These are phyloP conservation scores for Lachancea kluyveri DNA, from an alignment of 805 yeast species.

Conservation along the genomic window DNA sequence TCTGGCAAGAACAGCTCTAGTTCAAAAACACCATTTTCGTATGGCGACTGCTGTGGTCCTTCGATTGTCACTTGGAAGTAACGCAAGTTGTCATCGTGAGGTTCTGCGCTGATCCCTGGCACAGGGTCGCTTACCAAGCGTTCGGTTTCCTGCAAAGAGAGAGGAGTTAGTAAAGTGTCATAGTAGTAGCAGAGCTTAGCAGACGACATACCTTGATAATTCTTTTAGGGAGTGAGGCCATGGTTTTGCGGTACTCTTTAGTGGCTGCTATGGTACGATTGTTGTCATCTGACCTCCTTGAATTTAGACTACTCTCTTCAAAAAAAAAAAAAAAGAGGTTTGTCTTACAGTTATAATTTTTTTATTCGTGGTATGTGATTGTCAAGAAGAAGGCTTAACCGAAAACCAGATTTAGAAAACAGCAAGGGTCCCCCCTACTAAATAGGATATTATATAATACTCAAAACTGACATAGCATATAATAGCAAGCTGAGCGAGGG, in stretches of 20 bases:
- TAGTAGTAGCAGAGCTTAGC: neutral
- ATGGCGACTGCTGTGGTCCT: constrained; percentile 90
- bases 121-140: constrained; percentile 90
- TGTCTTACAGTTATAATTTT: too few species aligned
- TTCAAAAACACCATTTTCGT: constrained; percentile 76
- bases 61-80: constrained; percentile 88
- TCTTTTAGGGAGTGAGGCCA: constrained; percentile 67
- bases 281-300: too few species aligned
- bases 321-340: too few species aligned
- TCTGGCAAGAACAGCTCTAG: constrained; percentile 89
- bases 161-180: constrained; percentile 1
- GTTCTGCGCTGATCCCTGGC: constrained; percentile 89
- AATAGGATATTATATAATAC: too few species aligned
- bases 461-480: too few species aligned
- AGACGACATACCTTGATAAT: constrained; percentile 65
- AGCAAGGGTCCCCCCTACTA: too few species aligned
- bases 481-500: too few species aligned
- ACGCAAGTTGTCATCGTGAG: constrained; percentile 90
- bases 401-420: too few species aligned
- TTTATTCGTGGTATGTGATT: too few species aligned
- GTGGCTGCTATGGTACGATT: too few species aligned
- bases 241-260: constrained; percentile 8
- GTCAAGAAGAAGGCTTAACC: too few species aligned
- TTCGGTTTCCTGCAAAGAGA: constrained; percentile 66
- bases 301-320: too few species aligned